Conservation (phyloP, 106 monocot genomes). For the Posidonia australis region DNA sequence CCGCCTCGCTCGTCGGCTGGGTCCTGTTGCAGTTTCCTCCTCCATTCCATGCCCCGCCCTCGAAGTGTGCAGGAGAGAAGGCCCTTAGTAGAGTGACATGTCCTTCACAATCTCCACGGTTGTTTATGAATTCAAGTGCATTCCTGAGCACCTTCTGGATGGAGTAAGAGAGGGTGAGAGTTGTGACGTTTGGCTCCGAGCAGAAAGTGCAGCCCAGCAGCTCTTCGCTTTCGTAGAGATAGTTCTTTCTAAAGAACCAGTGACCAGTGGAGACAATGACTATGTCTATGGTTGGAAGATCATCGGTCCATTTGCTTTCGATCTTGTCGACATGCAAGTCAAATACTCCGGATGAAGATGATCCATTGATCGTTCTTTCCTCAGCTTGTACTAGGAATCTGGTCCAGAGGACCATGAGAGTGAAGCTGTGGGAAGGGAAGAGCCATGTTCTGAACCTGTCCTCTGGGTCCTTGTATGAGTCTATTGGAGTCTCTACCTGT, state of each 20-base stretch:
- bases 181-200: conserved; percentile 22
- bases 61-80: conserved; percentile 59
- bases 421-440: conserved; percentile 48
- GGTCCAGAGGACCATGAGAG: conserved; percentile 36
- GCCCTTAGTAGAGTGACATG: conserved; percentile 37
- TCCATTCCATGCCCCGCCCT: conserved; percentile 43
- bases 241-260: conserved; percentile 58
- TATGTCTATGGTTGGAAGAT: conserved; percentile 27
- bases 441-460: conserved; percentile 38
- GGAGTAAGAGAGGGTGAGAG: conserved; percentile 10
- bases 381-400: conserved; percentile 35
- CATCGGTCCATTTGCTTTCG: conserved; percentile 27
- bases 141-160: conserved; percentile 24
- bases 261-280: conserved; percentile 40
- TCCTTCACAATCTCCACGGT: conserved; percentile 1
- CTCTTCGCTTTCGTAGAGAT: conserved; percentile 29
- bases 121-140: conserved; percentile 22
- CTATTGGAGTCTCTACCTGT: conserved; percentile 16
- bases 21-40: conserved; percentile 59
- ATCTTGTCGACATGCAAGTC: conserved; percentile 43
- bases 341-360: conserved; percentile 19
- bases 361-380: conserved; percentile 34
- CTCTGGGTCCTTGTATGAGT: conserved; percentile 19
- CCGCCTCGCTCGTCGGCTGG: conserved; percentile 13
- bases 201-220: conserved; percentile 46